These are phyloP conservation scores for Mycena metata DNA, from an alignment of 768 basidiomycete genomes.

Conservation along the genomic window DNA sequence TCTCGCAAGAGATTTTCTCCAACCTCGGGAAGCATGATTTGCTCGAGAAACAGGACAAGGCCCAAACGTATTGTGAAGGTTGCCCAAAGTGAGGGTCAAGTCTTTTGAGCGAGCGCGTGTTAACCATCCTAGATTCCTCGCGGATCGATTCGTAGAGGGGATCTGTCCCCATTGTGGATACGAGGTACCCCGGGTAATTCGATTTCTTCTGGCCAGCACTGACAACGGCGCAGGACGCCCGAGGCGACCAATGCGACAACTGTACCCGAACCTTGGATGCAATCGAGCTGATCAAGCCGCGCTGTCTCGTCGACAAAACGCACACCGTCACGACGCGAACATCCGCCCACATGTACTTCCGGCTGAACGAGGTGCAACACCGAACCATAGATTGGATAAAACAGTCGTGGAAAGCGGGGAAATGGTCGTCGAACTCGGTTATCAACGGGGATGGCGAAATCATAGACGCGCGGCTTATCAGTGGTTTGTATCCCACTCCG, in stretches of 20 bases:
- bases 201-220: background rate
- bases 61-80: constrained; percentile 96
- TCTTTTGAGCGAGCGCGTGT: background rate
- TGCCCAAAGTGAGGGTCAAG: constrained; percentile 75
- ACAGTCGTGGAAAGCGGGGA: constrained; percentile 80
- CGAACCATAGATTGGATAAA: constrained; percentile 91
- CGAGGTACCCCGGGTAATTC: constrained; percentile 60
- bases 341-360: constrained; percentile 93
- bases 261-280: constrained; percentile 95
- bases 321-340: constrained; percentile 82
- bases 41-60: constrained; percentile 86
- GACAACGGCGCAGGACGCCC: constrained; percentile 76
- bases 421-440: constrained; percentile 94
- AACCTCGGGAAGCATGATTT: constrained; percentile 84
- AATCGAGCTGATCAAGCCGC: constrained; percentile 93
- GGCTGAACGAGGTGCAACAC: constrained; percentile 86
- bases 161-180: constrained; percentile 94
- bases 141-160: constrained; percentile 98
- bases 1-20: constrained; percentile 90
- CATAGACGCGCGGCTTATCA: constrained; percentile 88
- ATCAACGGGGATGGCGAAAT: constrained; percentile 91
- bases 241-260: constrained; percentile 97
- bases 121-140: constrained; percentile 76
- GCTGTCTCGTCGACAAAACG: constrained; percentile 87
- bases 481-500: constrained; percentile 89